Base-by-base conservation (phyloP, 768 basidiomycete species). In the Dentipellis sp. region DNA sequence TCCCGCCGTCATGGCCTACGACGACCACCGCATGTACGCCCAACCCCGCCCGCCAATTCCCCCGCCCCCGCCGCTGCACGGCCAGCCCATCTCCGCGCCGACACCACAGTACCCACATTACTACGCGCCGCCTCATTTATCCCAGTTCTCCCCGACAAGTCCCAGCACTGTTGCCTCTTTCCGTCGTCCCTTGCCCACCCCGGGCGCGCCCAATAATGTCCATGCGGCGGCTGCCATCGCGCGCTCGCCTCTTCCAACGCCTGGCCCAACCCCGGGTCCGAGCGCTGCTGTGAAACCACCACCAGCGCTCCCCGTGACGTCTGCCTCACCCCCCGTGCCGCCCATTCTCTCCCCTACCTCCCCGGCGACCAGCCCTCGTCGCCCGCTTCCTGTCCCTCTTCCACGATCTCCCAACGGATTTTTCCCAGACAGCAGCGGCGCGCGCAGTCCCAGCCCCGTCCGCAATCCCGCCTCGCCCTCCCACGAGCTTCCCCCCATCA, bases 61-160 rank as follows among this genome's bases (percentile, higher is more conserved):
- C 21, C 57, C 53, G 36, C n/a, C 51, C 9, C 54, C 51, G 10
- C 40, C 14, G n/a, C 47, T 46, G 21, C 37, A 29, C 17, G 29
- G 45, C 23, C 39, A 45, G 29, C 56, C 56, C 29, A 57, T 62
- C 38, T 37, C 61, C 14, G 61, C 61, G 10, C 61, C 61, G 16
- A 62, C 59, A 46, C 61, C 61, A 19, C 61, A 62, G 37, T 62
- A 62, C 55, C 53, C 53, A n/a, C 56, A 59, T 14, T 58, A 57
- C 21, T n/a, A n/a, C n/a, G n/a, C n/a, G n/a, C n/a, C n/a, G n/a
- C n/a, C n/a, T n/a, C n/a, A n/a, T 56, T 50, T 39, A 46, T 29
- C 16, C 59, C 59, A 11, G 40, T 39, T 21, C 8, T 54, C 12
- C 22, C 39, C 17, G 35, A 3, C 55, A 2, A 53, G 59, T 21